phyloP scores from a whole-genome alignment of 2,329 filamentous ascomycete genomes.

The Pleomassaria siparia region DNA sequence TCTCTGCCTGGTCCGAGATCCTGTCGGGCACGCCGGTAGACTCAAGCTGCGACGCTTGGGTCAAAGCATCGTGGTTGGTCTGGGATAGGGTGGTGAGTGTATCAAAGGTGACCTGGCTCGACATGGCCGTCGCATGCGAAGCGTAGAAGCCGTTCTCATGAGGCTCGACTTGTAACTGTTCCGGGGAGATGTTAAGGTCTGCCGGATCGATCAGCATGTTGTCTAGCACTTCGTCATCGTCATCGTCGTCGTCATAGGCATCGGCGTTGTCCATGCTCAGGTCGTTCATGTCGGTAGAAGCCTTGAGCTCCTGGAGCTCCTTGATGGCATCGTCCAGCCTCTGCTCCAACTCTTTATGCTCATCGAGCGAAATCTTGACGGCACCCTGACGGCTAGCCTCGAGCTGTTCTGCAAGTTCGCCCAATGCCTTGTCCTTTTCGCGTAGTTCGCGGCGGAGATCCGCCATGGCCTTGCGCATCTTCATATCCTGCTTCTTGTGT shows the following conservation, averaged over 20 bases:
- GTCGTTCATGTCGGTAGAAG: conserved; percentile 25
- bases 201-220: conserved; percentile 35
- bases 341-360: conserved; percentile 34
- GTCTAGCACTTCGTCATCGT: conserved; percentile 34
- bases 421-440: conserved; percentile 39
- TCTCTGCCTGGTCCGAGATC: conserved; percentile 39
- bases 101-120: conserved; percentile 22
- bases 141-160: conserved; percentile 31
- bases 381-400: conserved; percentile 39
- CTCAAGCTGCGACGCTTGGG: conserved; percentile 21
- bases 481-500: conserved; percentile 40
- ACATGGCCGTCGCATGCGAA: conserved; percentile 28
- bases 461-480: conserved; percentile 32
- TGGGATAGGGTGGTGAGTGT: conserved; percentile 1
- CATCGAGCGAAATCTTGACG: conserved; percentile 42
- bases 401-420: conserved; percentile 41
- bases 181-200: conserved; percentile 34
- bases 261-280: conserved; percentile 1
- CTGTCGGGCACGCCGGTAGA: conserved; percentile 19
- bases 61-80: conserved; percentile 22
- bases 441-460: conserved; percentile 41
- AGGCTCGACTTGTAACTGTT: conserved; percentile 28
- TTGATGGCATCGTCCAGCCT: conserved; percentile 32
- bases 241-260: conserved; percentile 24
- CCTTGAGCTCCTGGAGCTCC: conserved; percentile 40